phyloP scores from a whole-genome alignment of 208 protist species.

The Acanthamoeba culbertsoni region DNA sequence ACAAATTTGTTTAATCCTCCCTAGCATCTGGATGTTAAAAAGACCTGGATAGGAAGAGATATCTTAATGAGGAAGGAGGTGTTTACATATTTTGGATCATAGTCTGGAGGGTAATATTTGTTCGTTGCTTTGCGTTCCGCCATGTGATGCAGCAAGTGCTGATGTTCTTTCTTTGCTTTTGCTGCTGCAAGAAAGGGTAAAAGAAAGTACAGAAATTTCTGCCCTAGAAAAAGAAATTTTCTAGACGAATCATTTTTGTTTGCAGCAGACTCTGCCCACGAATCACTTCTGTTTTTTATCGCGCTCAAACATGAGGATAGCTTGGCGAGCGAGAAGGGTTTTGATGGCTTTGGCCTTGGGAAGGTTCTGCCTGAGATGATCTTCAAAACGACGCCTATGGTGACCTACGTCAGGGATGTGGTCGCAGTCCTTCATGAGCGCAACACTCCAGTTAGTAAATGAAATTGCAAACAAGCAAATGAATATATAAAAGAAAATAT shows the following conservation, averaged over 20 bases:
- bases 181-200: too few species aligned
- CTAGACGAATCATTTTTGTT: too few species aligned
- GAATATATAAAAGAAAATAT: not conserved
- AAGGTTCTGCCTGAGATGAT: not conserved
- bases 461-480: too few species aligned
- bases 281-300: not conserved
- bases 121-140: constrained; percentile 78
- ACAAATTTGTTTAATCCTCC: constrained; percentile 79
- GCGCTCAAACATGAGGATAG: not conserved
- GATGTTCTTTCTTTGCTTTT: not conserved
- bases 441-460: not conserved
- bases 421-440: not conserved
- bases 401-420: not conserved
- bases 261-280: too few species aligned
- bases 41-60: not conserved
- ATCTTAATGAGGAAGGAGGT: not conserved
- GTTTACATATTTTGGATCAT: constrained; percentile 62
- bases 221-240: too few species aligned
- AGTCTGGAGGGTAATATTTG: constrained; percentile 85
- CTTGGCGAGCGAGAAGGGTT: not conserved
- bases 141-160: constrained; percentile 52
- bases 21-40: not conserved
- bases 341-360: not conserved
- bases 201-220: too few species aligned
- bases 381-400: not conserved